Percentiles rank a stretch among this genome's conserved stretches.
These are phyloP conservation scores for Porphyrellus cyaneotinctus DNA, from an alignment of 768 basidiomycete species.

Conservation along the genomic window DNA sequence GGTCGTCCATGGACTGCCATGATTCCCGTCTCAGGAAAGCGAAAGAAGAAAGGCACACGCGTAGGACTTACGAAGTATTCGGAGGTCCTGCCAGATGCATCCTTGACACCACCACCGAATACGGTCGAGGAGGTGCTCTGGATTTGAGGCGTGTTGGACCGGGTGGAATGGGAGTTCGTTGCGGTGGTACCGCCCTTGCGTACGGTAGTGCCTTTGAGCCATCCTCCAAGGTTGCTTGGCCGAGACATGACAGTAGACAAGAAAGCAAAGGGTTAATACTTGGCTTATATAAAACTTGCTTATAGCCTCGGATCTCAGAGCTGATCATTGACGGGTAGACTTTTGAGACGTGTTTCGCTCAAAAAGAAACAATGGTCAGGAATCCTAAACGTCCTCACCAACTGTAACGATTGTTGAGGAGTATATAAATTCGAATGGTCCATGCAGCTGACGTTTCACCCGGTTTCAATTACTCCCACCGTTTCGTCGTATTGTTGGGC, in stretches of 20 bases:
- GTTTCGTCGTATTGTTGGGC: not conserved
- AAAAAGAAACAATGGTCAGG: not conserved
- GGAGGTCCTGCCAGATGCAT: constrained; percentile 74
- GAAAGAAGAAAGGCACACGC: not conserved
- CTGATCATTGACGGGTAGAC: too few relatives aligned
- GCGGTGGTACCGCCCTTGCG: constrained; percentile 55
- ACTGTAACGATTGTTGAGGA: not conserved
- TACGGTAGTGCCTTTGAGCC: constrained; percentile 74
- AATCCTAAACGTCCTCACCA: not conserved
- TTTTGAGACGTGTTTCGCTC: constrained; percentile 13
- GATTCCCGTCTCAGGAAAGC: constrained; percentile 8
- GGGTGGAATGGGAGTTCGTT: constrained; percentile 42
- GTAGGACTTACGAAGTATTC: constrained; percentile 67
- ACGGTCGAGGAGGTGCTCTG: constrained; percentile 71
- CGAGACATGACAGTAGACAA: constrained; percentile 29
- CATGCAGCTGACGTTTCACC: not conserved
- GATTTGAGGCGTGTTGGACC: constrained; percentile 63
- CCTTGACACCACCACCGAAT: constrained; percentile 83
- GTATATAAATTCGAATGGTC: not conserved
- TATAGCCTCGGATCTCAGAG: too few relatives aligned
- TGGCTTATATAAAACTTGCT: constrained; percentile 21
- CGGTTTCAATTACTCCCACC: not conserved
- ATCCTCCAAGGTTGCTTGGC: constrained; percentile 32
- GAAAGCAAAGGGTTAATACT: not conserved
- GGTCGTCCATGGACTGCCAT: constrained; percentile 78